phyloP scores from a whole-genome alignment of 2,329 filamentous ascomycete species.

The Didymella sp. region DNA sequence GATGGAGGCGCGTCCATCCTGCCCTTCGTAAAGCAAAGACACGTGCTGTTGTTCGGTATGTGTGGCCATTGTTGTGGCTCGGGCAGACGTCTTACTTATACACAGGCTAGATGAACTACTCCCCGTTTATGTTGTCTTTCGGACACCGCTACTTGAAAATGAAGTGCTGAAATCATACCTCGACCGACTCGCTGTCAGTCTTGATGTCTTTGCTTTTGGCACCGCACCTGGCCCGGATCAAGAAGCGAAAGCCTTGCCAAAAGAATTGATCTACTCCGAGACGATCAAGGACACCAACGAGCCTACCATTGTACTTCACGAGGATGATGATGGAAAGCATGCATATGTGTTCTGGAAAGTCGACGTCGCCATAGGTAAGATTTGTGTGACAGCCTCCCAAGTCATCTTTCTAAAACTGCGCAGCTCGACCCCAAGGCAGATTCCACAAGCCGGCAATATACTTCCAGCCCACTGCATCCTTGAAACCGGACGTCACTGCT shows the following conservation, averaged over 20 bases:
- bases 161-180: conserved; percentile 65
- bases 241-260: conserved; percentile 48
- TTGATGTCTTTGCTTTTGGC: conserved; percentile 69
- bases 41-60: conserved; percentile 76
- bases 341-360: conserved; percentile 51
- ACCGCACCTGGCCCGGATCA: conserved; percentile 54
- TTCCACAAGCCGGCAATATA: conserved; percentile 71
- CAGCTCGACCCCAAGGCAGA: conserved; percentile 61
- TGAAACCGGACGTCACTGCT: conserved; percentile 61
- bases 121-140: conserved; percentile 71
- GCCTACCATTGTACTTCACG: conserved; percentile 41
- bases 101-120: conserved; percentile 74
- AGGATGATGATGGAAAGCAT: conserved; percentile 32
- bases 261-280: conserved; percentile 66
- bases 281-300: conserved; percentile 44
- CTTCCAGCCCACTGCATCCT: conserved; percentile 63
- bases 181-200: conserved; percentile 66
- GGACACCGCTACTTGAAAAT: conserved; percentile 67
- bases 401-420: conserved; percentile 13
- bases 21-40: conserved; percentile 66
- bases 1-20: conserved; percentile 56
- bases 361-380: conserved; percentile 47
- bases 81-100: conserved; percentile 59
- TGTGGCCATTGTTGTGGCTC: conserved; percentile 44
- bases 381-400: no score